Evolutionary conservation across 768 basidiomycete species (phyloP).

Genomic region (Leccinum uliginosum): DNA sequence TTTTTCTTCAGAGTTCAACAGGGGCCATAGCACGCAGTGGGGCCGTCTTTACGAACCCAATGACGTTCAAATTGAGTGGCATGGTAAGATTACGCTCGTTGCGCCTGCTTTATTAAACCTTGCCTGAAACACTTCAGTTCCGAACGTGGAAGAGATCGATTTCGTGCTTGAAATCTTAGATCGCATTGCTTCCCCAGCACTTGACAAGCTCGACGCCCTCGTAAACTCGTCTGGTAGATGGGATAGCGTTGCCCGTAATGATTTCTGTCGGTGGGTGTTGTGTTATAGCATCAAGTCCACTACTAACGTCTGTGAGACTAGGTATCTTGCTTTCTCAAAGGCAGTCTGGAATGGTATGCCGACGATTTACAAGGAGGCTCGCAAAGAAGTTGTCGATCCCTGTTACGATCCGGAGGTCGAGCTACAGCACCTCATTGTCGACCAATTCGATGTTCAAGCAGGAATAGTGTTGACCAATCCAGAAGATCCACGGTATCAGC

Average conservation of each 20-base stretch:
- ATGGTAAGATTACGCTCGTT: slow-evolving; percentile 42
- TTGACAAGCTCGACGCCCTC: slow-evolving; percentile 64
- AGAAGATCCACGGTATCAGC: slow-evolving; percentile 69
- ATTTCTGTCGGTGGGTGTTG: slow-evolving; percentile 70
- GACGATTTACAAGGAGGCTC: slow-evolving; percentile 56
- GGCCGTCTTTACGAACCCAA: slow-evolving; percentile 72
- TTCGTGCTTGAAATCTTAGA: slow-evolving; percentile 79
- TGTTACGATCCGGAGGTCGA: slow-evolving; percentile 62
- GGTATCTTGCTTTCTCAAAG: slow-evolving; percentile 66
- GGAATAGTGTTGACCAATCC: slow-evolving; percentile 74
- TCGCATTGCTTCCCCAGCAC: slow-evolving; percentile 56
- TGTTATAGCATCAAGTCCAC: neutral
- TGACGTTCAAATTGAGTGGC: slow-evolving; percentile 87
- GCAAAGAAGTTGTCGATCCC: slow-evolving; percentile 52
- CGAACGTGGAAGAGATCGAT: slow-evolving; percentile 56
- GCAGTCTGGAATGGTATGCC: slow-evolving; percentile 78
- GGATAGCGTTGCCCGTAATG: slow-evolving; percentile 66
- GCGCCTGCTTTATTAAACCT: slow-evolving; percentile 4
- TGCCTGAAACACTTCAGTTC: slow-evolving; percentile 34
- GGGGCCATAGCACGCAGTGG: slow-evolving; percentile 67
- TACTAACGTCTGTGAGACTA: slow-evolving; percentile 18
- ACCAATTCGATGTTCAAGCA: slow-evolving; percentile 62
- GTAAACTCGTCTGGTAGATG: slow-evolving; percentile 51
- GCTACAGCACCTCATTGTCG: slow-evolving; percentile 63
- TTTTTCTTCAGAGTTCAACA: slow-evolving; percentile 52